These are phyloP conservation scores for Scheffersomyces amazonensis DNA, from an alignment of 805 yeast species.

Conservation along the genomic window DNA sequence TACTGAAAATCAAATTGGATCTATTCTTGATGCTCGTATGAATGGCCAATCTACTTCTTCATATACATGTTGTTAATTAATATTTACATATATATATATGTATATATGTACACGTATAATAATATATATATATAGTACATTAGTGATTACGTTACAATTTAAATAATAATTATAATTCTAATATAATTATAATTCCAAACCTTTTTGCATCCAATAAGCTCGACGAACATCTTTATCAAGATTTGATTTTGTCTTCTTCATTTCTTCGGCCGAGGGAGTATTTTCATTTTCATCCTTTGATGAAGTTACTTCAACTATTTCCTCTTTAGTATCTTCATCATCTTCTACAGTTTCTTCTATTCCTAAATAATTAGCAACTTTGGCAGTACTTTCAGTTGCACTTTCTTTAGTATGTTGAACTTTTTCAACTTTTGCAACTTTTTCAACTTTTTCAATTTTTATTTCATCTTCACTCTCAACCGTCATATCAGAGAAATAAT, in stretches of 20 bases:
- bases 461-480: conserved; percentile 30
- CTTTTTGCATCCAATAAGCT: conserved; percentile 43
- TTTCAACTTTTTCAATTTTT: conserved; percentile 2
- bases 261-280: conserved; percentile 9
- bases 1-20: conserved; percentile 5
- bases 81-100: not conserved
- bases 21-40: conserved; percentile 6
- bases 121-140: not conserved
- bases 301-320: not conserved
- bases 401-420: conserved; percentile 3
- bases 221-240: conserved; percentile 34
- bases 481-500: conserved; percentile 43
- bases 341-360: conserved; percentile 12
- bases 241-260: conserved; percentile 12
- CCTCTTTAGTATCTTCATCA: conserved; percentile 14
- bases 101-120: not conserved
- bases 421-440: too few relatives aligned
- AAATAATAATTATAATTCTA: not conserved
- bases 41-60: not conserved
- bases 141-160: too few relatives aligned
- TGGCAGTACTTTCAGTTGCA: conserved; percentile 1
- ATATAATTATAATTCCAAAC: conserved; percentile 25
- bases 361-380: conserved; percentile 20
- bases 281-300: conserved; percentile 6
- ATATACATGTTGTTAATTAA: conserved; percentile 7